Percentiles rank a stretch among this genome's conserved stretches.
Evolutionary conservation across 495 filamentous ascomycete species (phyloP).

Genomic region (Aspergillus nanangensis): DNA sequence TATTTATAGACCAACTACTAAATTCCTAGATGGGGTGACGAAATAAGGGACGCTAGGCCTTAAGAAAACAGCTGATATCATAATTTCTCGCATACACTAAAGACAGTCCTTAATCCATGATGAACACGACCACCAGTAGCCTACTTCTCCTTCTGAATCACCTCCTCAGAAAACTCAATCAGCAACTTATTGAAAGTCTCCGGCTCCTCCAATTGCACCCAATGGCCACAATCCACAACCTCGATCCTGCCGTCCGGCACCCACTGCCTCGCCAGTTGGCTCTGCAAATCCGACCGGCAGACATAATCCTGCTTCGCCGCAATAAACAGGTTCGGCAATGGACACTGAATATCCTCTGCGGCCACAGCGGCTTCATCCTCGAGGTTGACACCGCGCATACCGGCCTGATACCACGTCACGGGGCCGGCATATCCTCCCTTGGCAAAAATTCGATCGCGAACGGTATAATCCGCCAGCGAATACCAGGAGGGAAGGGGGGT

Average conservation of each 20-base stretch:
- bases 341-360: neutral
- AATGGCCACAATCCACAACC: neutral
- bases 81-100: neutral
- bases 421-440: constrained; percentile 1
- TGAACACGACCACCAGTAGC: no score
- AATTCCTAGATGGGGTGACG: no score
- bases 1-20: no score
- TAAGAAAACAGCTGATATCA: no score
- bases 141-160: neutral
- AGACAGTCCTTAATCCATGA: no score
- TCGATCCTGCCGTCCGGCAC: neutral
- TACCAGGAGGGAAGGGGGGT: constrained; percentile 1
- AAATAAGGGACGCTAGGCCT: no score
- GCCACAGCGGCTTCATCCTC: neutral
- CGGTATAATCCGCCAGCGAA: neutral
- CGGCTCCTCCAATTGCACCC: constrained; percentile 5
- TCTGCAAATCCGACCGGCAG: neutral
- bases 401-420: neutral
- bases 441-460: neutral
- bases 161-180: neutral
- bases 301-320: constrained; percentile 5
- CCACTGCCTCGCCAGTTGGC: neutral
- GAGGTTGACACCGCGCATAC: neutral
- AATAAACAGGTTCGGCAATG: constrained; percentile 1
- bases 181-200: constrained; percentile 1